Conservation (phyloP, 805 yeast genomes). For the Lachancea dasiensis region DNA sequence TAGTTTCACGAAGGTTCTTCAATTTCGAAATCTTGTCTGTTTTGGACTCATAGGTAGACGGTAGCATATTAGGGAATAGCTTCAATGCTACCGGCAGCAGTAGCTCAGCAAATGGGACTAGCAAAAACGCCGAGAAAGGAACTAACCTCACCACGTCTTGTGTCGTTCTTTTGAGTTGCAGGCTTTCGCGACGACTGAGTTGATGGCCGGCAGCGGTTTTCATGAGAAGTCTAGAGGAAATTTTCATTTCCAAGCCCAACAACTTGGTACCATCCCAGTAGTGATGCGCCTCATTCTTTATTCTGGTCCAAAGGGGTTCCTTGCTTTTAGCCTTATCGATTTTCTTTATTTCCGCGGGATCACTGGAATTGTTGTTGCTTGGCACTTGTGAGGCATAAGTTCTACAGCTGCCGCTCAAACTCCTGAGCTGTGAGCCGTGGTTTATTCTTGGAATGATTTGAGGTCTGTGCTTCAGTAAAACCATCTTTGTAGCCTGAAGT, state of each 20-base stretch:
- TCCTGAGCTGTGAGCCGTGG: background rate
- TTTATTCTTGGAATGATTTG: background rate
- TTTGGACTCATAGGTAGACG: slow-evolving; percentile 81
- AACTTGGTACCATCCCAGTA: slow-evolving; percentile 96
- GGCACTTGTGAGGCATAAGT: slow-evolving; percentile 6
- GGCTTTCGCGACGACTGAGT: slow-evolving; percentile 79
- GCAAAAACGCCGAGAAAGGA: slow-evolving; percentile 85
- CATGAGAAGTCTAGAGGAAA: slow-evolving; percentile 71
- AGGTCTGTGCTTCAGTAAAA: slow-evolving; percentile 2
- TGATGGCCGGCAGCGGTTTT: slow-evolving; percentile 89
- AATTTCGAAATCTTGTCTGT: slow-evolving; percentile 54
- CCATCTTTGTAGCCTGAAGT: background rate
- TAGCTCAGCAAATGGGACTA: slow-evolving; percentile 92
- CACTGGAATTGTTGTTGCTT: background rate
- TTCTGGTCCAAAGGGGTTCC: slow-evolving; percentile 66
- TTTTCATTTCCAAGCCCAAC: slow-evolving; percentile 80
- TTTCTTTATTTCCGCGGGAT: background rate
- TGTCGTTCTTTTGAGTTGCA: slow-evolving; percentile 83
- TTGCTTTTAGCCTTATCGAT: slow-evolving; percentile 30
- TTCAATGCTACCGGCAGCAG: slow-evolving; percentile 83
- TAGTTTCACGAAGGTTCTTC: slow-evolving; percentile 52
- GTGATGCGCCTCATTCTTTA: slow-evolving; percentile 84
- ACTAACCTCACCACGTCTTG: slow-evolving; percentile 81
- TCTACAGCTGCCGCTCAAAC: background rate
- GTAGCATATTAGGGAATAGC: slow-evolving; percentile 88